These are phyloP conservation scores for Lentinula raphanica DNA, from an alignment of 768 basidiomycete species.

Conservation along the genomic window DNA sequence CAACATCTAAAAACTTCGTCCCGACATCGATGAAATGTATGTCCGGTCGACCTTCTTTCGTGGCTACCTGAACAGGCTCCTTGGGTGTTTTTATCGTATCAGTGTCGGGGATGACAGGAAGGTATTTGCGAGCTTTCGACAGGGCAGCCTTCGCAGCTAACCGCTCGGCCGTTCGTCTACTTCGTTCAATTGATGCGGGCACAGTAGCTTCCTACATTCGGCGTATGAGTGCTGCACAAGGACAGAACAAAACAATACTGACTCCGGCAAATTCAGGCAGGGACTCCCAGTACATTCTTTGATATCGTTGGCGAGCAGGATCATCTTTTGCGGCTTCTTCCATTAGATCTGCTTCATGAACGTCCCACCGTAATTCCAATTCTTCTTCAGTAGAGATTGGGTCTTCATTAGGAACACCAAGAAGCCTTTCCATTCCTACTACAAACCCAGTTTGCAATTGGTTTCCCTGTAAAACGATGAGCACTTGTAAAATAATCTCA, in stretches of 20 bases:
- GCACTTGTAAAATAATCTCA: neutral
- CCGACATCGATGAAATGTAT: conserved; percentile 75
- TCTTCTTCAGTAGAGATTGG: neutral
- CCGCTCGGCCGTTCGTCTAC: conserved; percentile 33
- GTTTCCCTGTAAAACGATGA: conserved; percentile 39
- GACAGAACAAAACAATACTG: conserved; percentile 9
- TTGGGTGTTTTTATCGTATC: conserved; percentile 31
- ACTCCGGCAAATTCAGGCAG: conserved; percentile 66
- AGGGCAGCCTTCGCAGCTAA: conserved; percentile 26
- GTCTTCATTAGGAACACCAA: conserved; percentile 46
- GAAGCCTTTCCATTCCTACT: conserved; percentile 72
- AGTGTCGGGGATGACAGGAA: conserved; percentile 33
- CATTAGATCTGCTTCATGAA: conserved; percentile 55
- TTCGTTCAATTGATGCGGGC: conserved; percentile 48
- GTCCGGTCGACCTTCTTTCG: conserved; percentile 43
- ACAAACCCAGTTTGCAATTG: conserved; percentile 75
- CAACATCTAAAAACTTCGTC: conserved; percentile 57
- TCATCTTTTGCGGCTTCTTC: conserved; percentile 54
- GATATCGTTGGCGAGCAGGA: conserved; percentile 57
- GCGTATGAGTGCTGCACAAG: conserved; percentile 1
- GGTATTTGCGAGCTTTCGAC: conserved; percentile 34
- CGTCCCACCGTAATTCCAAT: conserved; percentile 35
- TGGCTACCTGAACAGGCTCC: conserved; percentile 30
- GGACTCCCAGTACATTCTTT: conserved; percentile 76
- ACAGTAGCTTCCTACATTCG: conserved; percentile 55